phyloP scores from a whole-genome alignment of 176 grass and related monocot genomes.

The Echinochloa phyllopogon region DNA sequence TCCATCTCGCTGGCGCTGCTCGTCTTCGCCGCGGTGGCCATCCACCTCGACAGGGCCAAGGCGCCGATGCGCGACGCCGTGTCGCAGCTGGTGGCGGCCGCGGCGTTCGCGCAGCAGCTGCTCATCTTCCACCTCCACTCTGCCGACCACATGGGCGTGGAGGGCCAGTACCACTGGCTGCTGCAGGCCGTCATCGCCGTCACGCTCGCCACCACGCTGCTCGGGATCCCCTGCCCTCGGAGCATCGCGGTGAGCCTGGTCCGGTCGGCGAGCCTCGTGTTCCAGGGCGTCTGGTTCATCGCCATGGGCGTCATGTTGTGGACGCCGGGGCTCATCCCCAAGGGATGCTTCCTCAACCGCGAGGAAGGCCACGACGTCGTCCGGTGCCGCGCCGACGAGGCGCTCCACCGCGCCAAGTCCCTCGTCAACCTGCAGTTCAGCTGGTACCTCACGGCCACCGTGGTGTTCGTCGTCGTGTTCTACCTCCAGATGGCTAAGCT shows the following conservation, averaged over 20 bases:
- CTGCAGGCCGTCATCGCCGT: constrained; percentile 77
- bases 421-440: constrained; percentile 97
- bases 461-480: constrained; percentile 61
- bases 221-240: constrained; percentile 57
- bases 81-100: constrained; percentile 57
- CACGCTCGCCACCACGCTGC: constrained; percentile 67
- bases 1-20: constrained; percentile 86
- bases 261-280: constrained; percentile 69
- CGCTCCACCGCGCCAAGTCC: constrained; percentile 74
- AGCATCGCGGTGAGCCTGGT: constrained; percentile 75
- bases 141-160: constrained; percentile 85
- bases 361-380: constrained; percentile 83
- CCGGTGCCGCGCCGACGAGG: constrained; percentile 66
- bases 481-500: constrained; percentile 58
- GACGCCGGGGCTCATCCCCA: constrained; percentile 73
- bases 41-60: constrained; percentile 60
- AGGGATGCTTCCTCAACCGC: constrained; percentile 80
- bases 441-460: constrained; percentile 72
- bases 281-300: constrained; percentile 86
- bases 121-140: constrained; percentile 90
- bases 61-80: constrained; percentile 58
- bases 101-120: constrained; percentile 80
- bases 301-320: constrained; percentile 94
- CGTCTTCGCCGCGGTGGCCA: constrained; percentile 66
- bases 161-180: constrained; percentile 86